Base-by-base conservation (phyloP, 208 protist genomes). In the Crithidia sp. region DNA sequence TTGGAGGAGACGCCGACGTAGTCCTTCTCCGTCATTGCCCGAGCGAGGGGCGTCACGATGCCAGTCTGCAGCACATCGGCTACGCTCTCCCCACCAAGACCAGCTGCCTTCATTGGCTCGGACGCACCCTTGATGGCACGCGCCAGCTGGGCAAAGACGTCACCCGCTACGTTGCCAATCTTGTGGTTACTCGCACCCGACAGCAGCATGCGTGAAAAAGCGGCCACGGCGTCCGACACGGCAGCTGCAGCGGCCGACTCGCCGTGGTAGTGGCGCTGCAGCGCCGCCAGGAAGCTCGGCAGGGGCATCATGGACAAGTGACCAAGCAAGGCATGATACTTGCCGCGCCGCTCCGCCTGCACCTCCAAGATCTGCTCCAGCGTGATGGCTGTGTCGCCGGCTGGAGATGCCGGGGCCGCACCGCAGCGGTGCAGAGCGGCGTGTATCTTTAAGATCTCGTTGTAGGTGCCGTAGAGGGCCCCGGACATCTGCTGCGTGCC, bases 311-410 rank as follows among this genome's bases (percentile, higher is more conserved):
- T 73, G 3, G 63, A 65, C 40, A 95, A 63, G 60, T 95, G 78
- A 5, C 82, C 88, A 16, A 91, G 82, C 40, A 97, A 75, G 16
- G 93, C 93, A 63, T 95, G 93, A 65, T 97, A 97, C 77, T 92
- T 95, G 56, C 89, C 93, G 12, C 93, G 77, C 10, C 93, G 83
- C 68, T 95, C 88, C 45, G 85, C 82, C 40, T 81, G 83, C 60
- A 94, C 80, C 4, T 61, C 68, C 16, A 95, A 69, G n/a, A 94
- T 81, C 19, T 68, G 68, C 28, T 68, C 65, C 52, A 97, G 71
- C 71, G 66, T 87, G 52, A 50, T 58, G 36, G 36, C 14, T 12
- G 60, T 65, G 58, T 81, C 68, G 7, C 50, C 37, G 53, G 47
- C 9, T 44, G 5, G 7, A 16, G 47, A 36, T 52, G 45, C 47